phyloP scores from a whole-genome alignment of 202 grass and related monocot species.

The Carex arenaria region DNA sequence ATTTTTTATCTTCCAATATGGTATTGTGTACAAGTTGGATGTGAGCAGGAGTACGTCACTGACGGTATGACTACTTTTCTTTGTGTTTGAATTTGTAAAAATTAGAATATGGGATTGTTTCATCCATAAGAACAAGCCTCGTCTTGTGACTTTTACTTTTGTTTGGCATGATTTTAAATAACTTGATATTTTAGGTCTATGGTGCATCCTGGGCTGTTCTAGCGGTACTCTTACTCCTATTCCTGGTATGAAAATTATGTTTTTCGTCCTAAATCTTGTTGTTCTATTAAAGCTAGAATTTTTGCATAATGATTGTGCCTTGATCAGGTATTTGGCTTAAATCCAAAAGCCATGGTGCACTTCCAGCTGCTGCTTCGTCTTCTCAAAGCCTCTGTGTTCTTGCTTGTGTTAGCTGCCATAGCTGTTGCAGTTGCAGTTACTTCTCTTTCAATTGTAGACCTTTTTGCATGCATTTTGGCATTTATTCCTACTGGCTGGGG shows the following conservation, averaged over 20 bases:
- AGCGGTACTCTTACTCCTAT: slow-evolving; percentile 60
- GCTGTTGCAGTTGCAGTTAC: slow-evolving; percentile 50
- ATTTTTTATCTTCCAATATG: slow-evolving; percentile 92
- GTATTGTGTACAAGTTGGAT: slow-evolving; percentile 86
- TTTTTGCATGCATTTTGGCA: slow-evolving; percentile 80
- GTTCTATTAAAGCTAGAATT: neutral
- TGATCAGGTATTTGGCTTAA: slow-evolving; percentile 76
- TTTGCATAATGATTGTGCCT: slow-evolving; percentile 12
- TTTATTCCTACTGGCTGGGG: slow-evolving; percentile 94
- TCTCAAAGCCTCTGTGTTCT: slow-evolving; percentile 60
- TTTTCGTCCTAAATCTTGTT: slow-evolving; percentile 4
- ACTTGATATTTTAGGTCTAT: slow-evolving; percentile 55
- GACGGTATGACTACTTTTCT: slow-evolving; percentile 37
- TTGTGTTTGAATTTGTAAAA: neutral
- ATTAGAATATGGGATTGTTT: slow-evolving; percentile 15
- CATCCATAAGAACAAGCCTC: neutral
- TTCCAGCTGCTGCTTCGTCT: slow-evolving; percentile 81
- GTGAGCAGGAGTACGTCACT: slow-evolving; percentile 48
- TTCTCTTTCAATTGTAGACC: slow-evolving; percentile 37
- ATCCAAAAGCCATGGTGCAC: slow-evolving; percentile 90
- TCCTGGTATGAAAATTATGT: slow-evolving; percentile 42
- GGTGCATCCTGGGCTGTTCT: slow-evolving; percentile 81
- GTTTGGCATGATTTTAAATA: neutral
- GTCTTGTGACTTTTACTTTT: neutral
- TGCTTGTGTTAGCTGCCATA: slow-evolving; percentile 71